phyloP scores from a whole-genome alignment of 345 rosid species.

The Salix exigua region DNA sequence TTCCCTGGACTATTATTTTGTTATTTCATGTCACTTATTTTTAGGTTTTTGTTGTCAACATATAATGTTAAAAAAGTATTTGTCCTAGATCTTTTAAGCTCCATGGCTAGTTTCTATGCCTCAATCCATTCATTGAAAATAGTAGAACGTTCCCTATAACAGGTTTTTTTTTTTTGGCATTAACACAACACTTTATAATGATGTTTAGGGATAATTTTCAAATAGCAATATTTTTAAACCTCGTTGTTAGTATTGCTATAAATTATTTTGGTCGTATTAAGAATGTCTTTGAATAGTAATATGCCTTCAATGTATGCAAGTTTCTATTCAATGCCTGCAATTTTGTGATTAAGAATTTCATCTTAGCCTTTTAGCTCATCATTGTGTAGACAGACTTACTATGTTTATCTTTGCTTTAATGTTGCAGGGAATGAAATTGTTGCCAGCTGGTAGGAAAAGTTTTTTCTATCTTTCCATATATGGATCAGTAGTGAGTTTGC shows the following conservation, averaged over 20 bases:
- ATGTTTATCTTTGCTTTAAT: not conserved
- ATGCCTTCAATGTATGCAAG: not conserved
- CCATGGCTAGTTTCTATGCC: not conserved
- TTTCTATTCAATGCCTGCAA: not conserved
- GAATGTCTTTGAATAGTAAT: not conserved
- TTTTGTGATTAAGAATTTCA: not conserved
- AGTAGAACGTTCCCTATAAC: no score
- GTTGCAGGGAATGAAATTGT: slow-evolving; percentile 67
- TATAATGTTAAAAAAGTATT: not conserved
- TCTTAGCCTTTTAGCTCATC: not conserved
- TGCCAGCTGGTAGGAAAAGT: slow-evolving; percentile 73
- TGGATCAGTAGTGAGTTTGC: slow-evolving; percentile 62
- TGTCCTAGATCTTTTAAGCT: not conserved
- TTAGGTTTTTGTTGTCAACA: not conserved
- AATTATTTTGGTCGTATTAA: not conserved
- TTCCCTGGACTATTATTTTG: not conserved
- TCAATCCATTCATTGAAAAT: not conserved
- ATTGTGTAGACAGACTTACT: not conserved
- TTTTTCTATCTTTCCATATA: slow-evolving; percentile 55
- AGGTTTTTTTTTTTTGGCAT: not conserved
- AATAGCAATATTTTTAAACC: not conserved
- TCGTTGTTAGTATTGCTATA: not conserved
- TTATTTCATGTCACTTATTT: not conserved
- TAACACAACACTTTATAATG: not conserved
- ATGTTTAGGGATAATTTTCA: not conserved